Conservation (phyloP, 495 filamentous ascomycete genomes). For the Podospora pseudocomata region DNA sequence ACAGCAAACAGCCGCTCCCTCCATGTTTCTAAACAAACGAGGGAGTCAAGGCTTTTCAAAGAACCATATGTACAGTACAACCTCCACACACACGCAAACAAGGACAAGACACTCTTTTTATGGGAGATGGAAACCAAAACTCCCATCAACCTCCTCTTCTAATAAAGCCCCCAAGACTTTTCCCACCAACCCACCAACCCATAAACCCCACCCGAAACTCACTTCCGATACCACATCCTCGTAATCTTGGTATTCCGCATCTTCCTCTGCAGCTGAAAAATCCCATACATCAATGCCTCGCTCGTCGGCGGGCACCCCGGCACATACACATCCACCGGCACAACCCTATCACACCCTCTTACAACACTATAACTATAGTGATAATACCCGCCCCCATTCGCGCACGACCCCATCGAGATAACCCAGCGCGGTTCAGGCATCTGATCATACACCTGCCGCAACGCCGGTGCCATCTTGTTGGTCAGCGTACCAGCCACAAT, state of each 20-base stretch:
- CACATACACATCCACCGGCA: conserved; percentile 90
- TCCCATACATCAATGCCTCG: conserved; percentile 85
- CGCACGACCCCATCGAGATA: conserved; percentile 85
- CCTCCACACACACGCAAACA: not conserved
- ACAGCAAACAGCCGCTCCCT: too few species aligned
- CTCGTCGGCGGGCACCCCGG: conserved; percentile 87
- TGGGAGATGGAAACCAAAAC: not conserved
- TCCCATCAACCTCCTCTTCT: not conserved
- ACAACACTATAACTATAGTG: conserved; percentile 90
- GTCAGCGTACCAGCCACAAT: conserved; percentile 94
- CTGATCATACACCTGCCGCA: conserved; percentile 95
- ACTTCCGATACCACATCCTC: conserved; percentile 55
- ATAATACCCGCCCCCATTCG: conserved; percentile 92
- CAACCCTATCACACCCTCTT: conserved; percentile 82
- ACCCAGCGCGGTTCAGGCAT: conserved; percentile 97
- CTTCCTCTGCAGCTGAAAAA: conserved; percentile 85
- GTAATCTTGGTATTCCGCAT: conserved; percentile 75
- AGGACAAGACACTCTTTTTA: not conserved
- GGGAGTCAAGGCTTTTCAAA: not conserved
- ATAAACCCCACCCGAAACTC: conserved; percentile 2
- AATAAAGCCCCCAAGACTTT: not conserved
- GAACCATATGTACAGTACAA: conserved; percentile 14
- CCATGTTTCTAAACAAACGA: too few species aligned
- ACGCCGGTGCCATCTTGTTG: conserved; percentile 96
- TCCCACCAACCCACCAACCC: not conserved